A percentile compares a stretch with the other conserved stretches of the same genome.
Evolutionary conservation across 495 filamentous ascomycete genomes (phyloP).

Genomic region (Beverwykella pulmonaria): DNA sequence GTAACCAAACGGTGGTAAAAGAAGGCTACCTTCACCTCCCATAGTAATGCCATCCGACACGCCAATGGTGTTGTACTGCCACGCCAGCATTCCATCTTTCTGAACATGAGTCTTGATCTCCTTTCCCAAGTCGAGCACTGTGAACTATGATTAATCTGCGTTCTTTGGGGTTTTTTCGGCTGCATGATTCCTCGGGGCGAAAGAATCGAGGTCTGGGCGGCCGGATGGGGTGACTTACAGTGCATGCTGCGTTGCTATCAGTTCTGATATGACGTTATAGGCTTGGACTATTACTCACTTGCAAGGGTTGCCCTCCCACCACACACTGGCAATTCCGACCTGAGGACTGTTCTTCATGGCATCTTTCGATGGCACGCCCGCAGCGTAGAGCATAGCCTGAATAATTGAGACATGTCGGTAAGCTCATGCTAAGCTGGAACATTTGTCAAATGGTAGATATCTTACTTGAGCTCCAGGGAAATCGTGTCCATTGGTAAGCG

Average conservation of each 20-base stretch:
- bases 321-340: slow-evolving; percentile 85
- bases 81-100: slow-evolving; percentile 85
- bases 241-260: slow-evolving; percentile 45
- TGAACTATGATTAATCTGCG: slow-evolving; percentile 11
- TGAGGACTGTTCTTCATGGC: slow-evolving; percentile 91
- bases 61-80: slow-evolving; percentile 93
- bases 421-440: slow-evolving; percentile 7
- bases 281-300: slow-evolving; percentile 55
- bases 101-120: slow-evolving; percentile 82
- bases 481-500: slow-evolving; percentile 81
- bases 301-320: slow-evolving; percentile 98
- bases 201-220: not conserved
- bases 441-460: not conserved
- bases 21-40: slow-evolving; percentile 79
- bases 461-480: slow-evolving; percentile 87
- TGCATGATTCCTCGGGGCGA: not conserved
- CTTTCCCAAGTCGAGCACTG: slow-evolving; percentile 84
- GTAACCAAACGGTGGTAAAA: not conserved
- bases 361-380: slow-evolving; percentile 80
- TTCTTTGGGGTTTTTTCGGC: not conserved
- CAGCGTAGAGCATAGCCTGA: slow-evolving; percentile 90
- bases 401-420: not conserved
- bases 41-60: slow-evolving; percentile 95
- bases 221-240: slow-evolving; percentile 33
- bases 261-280: not conserved